Base-by-base conservation (phyloP, 805 yeast species). In the Candida maesae region DNA sequence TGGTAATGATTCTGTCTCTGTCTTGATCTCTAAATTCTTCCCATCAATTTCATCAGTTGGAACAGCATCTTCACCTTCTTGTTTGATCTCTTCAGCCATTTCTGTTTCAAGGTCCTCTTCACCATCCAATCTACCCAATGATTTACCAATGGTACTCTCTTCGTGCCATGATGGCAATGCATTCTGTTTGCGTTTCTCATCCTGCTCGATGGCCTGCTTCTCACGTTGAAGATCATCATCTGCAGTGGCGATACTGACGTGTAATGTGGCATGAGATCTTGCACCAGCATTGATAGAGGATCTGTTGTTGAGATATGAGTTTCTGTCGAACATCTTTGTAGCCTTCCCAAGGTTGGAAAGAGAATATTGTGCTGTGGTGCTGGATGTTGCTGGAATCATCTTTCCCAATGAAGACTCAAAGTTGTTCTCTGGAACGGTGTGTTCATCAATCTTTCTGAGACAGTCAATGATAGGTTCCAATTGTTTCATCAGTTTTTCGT, bases 121-220 rank as follows among this genome's bases (percentile, higher is more conserved):
- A 33, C 65, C 69, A 47, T 74, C 81, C 44, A 79, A 53, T 47
- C 68, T 73, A 43, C 81, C 85, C 44, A 77, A 61, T 12, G 73
- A 63, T 34, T 95, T 63, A 34, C 95, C 96, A 50, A 91, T 91
- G 1, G 99, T 90, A 58, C 91, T 79, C 52, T 83, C 82, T 49
- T 84, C 79, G 60, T 93, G 96, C 99, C 99, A 93, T 21, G 93
- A 82, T 7, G 99, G 99, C 51, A 93, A 71, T 4, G 96, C 96
- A 60, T 93, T 93, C 62, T 91, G 96, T 58, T 84, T 82, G 61
- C 90, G 61, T 74, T 81, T 62, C 76, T 79, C 73, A 74, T 80
- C 68, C 70, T 79, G 64, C 60, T 84, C 83, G 57, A 76, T 68
- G 52, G 79, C 80, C 57, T 70, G 74, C 53, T 74, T 73, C 63